phyloP scores from a whole-genome alignment of 371 early-diverging fungal genomes.

The Entomophthora muscae region DNA sequence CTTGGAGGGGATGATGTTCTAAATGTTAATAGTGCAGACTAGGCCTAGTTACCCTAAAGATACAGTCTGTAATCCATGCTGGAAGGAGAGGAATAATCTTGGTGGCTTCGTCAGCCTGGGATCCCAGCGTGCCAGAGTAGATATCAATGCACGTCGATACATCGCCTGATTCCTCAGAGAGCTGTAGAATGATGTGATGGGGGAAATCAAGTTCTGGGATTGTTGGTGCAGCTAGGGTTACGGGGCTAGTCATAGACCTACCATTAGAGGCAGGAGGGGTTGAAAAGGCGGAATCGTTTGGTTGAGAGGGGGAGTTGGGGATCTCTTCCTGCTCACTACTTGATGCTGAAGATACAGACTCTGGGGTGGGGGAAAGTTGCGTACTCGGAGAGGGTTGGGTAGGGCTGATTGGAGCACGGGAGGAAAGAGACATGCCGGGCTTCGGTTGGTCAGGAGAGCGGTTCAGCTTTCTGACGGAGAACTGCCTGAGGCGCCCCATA shows the following conservation, averaged over 20 bases:
- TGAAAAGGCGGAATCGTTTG: background rate
- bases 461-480: conserved; percentile 1
- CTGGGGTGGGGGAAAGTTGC: background rate
- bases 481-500: conserved; percentile 7
- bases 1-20: conserved; percentile 42
- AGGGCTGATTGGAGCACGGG: background rate
- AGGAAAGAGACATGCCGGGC: background rate
- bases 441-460: conserved; percentile 2
- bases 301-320: background rate
- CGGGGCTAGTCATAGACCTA: background rate
- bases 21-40: background rate
- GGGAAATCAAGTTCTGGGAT: conserved; percentile 41
- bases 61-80: conserved; percentile 37
- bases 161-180: conserved; percentile 63
- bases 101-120: conserved; percentile 27
- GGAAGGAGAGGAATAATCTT: conserved; percentile 25
- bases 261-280: background rate
- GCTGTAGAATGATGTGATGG: conserved; percentile 39
- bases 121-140: conserved; percentile 48
- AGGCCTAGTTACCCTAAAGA: conserved; percentile 25
- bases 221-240: background rate
- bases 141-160: conserved; percentile 55
- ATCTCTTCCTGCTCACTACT: background rate
- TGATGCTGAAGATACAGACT: background rate
- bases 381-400: background rate